Evolutionary conservation across 345 rosid genomes (phyloP).

Genomic region (Mangifera indica): DNA sequence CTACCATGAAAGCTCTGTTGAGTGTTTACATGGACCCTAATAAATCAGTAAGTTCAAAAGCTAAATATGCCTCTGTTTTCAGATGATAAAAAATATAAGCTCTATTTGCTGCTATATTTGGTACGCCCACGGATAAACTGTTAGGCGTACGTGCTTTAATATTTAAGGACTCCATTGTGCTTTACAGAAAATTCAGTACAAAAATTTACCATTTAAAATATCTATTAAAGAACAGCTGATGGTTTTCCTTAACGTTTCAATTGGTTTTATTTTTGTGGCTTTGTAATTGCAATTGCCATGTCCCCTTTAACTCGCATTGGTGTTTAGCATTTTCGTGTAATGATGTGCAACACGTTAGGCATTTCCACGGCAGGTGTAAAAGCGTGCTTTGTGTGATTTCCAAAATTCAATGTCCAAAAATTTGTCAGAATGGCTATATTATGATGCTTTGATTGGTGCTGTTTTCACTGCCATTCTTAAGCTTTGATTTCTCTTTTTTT

Average conservation of each 20-base stretch:
- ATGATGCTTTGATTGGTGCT: neutral
- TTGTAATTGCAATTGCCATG: neutral
- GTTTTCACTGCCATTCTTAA: neutral
- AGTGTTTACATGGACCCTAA: constrained; percentile 73
- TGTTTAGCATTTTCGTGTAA: neutral
- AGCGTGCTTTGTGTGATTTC: neutral
- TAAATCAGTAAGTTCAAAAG: constrained; percentile 58
- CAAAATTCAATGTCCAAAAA: neutral
- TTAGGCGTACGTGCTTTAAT: neutral
- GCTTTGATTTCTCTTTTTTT: neutral
- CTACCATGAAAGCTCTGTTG: constrained; percentile 94
- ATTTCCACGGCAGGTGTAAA: neutral
- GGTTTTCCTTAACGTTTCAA: neutral
- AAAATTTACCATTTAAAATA: neutral
- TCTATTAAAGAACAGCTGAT: neutral
- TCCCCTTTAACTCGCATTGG: neutral
- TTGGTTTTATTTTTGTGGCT: neutral
- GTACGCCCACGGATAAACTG: neutral
- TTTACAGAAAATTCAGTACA: neutral
- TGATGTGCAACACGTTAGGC: neutral
- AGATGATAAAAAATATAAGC: constrained; percentile 3
- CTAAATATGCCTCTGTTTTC: constrained; percentile 10
- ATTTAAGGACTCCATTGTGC: constrained; percentile 4
- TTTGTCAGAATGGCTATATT: neutral
- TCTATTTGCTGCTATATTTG: neutral